These are phyloP conservation scores for Massariosphaeria phaeospora DNA, from an alignment of 495 filamentous ascomycete species.

Conservation along the genomic window DNA sequence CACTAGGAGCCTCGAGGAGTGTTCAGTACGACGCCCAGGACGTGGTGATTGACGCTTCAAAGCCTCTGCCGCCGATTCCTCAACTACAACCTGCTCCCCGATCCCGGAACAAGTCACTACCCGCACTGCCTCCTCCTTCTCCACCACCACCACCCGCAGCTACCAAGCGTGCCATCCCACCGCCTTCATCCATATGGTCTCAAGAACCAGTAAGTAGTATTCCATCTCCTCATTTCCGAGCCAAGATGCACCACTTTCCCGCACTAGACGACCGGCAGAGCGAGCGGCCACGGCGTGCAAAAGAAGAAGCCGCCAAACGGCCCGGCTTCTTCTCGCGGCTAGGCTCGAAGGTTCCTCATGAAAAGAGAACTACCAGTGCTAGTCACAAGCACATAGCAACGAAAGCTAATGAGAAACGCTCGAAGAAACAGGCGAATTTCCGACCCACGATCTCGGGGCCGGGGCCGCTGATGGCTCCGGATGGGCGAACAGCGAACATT, in stretches of 20 bases:
- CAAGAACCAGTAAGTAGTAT: too few relatives aligned
- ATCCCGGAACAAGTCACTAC: constrained; percentile 2
- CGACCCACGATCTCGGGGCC: constrained; percentile 22
- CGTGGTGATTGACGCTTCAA: background rate
- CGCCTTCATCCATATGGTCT: too few relatives aligned
- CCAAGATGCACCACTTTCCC: background rate
- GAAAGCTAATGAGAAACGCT: background rate
- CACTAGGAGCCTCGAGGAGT: constrained; percentile 5
- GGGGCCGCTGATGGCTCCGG: background rate
- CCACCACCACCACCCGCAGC: constrained; percentile 3
- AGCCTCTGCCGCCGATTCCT: constrained; percentile 10
- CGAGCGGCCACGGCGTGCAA: background rate
- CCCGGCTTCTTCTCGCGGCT: background rate
- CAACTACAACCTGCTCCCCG: background rate
- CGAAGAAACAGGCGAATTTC: constrained; percentile 1
- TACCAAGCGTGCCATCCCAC: too few relatives aligned
- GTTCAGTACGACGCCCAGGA: constrained; percentile 11
- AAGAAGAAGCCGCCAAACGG: background rate
- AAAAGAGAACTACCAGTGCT: background rate
- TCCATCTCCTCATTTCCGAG: background rate
- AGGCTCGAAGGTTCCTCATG: too few relatives aligned
- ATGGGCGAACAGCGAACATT: background rate
- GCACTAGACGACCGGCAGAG: constrained; percentile 9
- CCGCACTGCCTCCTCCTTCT: background rate
- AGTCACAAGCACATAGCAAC: background rate